Evolutionary conservation across 345 rosid genomes (phyloP), one percentile per base, ranked within the genome.

Genomic region (Hibiscus syriacus): DNA sequence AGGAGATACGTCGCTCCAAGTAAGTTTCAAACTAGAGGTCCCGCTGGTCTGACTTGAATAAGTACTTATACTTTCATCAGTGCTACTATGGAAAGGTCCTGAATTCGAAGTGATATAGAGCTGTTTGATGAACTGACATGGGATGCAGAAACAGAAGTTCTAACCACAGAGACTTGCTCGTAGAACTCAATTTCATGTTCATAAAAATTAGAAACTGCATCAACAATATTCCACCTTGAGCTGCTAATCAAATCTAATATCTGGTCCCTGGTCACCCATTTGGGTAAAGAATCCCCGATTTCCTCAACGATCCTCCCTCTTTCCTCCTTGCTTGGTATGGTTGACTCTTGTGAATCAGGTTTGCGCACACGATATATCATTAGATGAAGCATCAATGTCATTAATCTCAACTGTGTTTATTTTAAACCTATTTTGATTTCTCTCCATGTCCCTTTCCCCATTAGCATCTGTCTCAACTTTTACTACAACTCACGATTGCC

Each of bases 251-350:
- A 77, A 72, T 86, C 79, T 62, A 83, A 72, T 70, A 85, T 80
- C 56, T 85, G 93, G 30, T 83, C 92, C 34, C 65, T 82, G 10
- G 92, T 85, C 72, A 88, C 96, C 98, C 97, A 93, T 41, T 70
- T 56, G 22, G 96, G 98, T 62, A 90, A 81, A 81, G 79, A 84
- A 12, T 72, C 69, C 70, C 68, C 52, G 25, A 90, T 80, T 77
- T 89, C 92, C 79, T 76, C 80, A 39, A 88, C 43, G 68, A 81
- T 70, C 78, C 80, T 84, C 59, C 84, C 81, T 39, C 67, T 75
- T 74, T 73, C 80, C 56, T 68, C 84, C 57, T 76, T 76, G 65
- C 67, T 73, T 70, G 38, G 34, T 64, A 71, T 43, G 65, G 64
- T 61, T 71, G 56, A n/a, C 56, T 64, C 70, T 54, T 61, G 61